Percentiles rank a stretch among this genome's conserved stretches.
These are phyloP conservation scores for Penicillium psychrofluorescens DNA, from an alignment of 495 filamentous ascomycete species.

Conservation along the genomic window DNA sequence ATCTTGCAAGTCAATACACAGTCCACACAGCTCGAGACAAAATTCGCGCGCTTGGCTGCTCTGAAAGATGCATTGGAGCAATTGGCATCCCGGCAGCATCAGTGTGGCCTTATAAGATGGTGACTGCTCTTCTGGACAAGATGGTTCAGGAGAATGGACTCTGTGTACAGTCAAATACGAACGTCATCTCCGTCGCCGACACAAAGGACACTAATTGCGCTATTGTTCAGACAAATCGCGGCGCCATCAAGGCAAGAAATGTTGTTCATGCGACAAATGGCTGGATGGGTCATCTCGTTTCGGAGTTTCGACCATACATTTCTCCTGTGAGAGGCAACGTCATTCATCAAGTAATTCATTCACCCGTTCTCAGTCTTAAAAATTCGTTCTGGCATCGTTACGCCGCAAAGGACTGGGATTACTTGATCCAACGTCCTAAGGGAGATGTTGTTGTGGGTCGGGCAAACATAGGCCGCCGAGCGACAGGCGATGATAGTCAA, in stretches of 20 bases:
- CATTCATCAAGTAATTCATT: neutral
- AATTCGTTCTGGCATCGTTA: neutral
- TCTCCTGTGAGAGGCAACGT: constrained; percentile 1
- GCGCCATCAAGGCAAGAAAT: neutral
- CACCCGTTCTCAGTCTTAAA: neutral
- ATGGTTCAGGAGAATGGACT: neutral
- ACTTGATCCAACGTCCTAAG: neutral
- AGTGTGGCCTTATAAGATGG: neutral
- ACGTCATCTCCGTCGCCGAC: neutral
- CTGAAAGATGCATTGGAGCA: neutral
- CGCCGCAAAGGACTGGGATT: constrained; percentile 1
- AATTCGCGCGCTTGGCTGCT: neutral
- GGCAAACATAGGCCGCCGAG: neutral
- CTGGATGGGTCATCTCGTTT: neutral
- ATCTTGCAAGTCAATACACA: neutral
- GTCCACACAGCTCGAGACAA: neutral
- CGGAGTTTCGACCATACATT: neutral
- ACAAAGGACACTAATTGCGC: neutral
- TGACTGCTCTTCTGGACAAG: neutral
- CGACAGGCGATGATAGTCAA: neutral
- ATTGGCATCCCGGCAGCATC: neutral
- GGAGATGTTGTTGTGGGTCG: neutral
- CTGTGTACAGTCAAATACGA: neutral
- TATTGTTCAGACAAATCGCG: neutral
- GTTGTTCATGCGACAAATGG: neutral